Base-by-base conservation (phyloP, 257 asterid genomes). In the Cordia subcordata region DNA sequence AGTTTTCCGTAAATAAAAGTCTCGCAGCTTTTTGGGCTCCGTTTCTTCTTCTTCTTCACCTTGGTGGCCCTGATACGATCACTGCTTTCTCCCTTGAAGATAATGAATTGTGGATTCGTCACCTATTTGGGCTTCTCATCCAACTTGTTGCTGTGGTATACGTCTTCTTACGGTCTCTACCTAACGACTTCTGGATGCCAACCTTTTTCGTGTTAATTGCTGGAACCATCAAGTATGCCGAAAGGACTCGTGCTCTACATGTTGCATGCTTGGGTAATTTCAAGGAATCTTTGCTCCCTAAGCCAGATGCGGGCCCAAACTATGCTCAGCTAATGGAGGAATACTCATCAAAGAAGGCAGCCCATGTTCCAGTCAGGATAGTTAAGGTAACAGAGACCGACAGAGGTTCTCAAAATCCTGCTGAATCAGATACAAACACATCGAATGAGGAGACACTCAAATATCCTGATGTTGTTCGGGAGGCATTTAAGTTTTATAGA, bases 61-160 rank as follows among this genome's bases (percentile, higher is more conserved):
- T 65, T 8, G 80, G 87, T 0, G 84, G 87, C 14, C 84, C 80
- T 0, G 81, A 81, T 58, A 66, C 73, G 6, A 81, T 81, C 1
- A 72, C 79, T 14, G 87, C 87, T 16, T 80, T 71, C 21, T 32
- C 81, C 39, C 58, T 77, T 0, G 86, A 81, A 59, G 83, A 81
- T 37, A 80, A 75, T 56, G 74, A 68, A 18, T 67, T 77, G 1
- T 81, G 84, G 87, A 21, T 40, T 10, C 53, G 82, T 39, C 73
- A 77, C 57, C 5, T 77, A 16, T 71, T 77, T 6, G 10, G 68
- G 2, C 78, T 79, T 57, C 1, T 74, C 0, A 52, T 70, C 57
- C 85, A 82, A 23, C 53, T 62, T 0, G 0, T 23, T 12, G 68
- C 78, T 4, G 80, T 70, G 5, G n/a, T 51, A 0, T 79, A 74